Evolutionary conservation across 2,329 filamentous ascomycete species (phyloP).

Genomic region (Venturia oleaginea): DNA sequence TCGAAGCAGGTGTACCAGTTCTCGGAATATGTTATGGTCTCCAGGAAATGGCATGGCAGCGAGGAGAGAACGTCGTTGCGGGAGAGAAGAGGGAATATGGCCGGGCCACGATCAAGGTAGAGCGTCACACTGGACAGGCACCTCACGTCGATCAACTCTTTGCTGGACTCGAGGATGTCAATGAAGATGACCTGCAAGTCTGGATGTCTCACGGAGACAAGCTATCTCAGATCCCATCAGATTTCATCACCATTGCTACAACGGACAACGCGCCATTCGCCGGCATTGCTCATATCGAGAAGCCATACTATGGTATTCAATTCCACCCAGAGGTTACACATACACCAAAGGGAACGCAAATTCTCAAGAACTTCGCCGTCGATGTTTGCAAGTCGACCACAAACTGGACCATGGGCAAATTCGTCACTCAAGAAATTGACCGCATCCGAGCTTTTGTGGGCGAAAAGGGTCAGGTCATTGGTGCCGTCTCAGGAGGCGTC

Average conservation of each 20-base stretch:
- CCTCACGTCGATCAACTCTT: constrained; percentile 71
- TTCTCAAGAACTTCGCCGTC: constrained; percentile 77
- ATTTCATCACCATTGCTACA: constrained; percentile 64
- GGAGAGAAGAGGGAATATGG: constrained; percentile 64
- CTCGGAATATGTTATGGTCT: constrained; percentile 56
- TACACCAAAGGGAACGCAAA: constrained; percentile 57
- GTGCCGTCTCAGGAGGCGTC: constrained; percentile 73
- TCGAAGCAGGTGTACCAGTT: constrained; percentile 60
- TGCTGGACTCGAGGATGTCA: constrained; percentile 59
- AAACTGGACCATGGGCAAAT: constrained; percentile 81
- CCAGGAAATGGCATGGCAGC: constrained; percentile 67
- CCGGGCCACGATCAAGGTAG: constrained; percentile 55
- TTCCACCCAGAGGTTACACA: constrained; percentile 83
- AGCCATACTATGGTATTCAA: constrained; percentile 73
- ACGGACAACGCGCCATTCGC: constrained; percentile 72
- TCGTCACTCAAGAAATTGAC: constrained; percentile 69
- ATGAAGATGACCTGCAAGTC: constrained; percentile 61
- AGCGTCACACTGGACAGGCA: constrained; percentile 44
- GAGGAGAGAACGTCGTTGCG: constrained; percentile 56
- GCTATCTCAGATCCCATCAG: constrained; percentile 61
- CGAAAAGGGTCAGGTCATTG: constrained; percentile 70
- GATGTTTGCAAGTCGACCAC: constrained; percentile 67
- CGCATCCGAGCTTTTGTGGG: constrained; percentile 78
- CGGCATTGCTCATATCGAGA: constrained; percentile 62
- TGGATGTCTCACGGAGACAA: constrained; percentile 93